Percentiles rank a stretch among this genome's conserved stretches.
phyloP scores from a whole-genome alignment of 495 filamentous ascomycete genomes.

The Lophiostoma macrostomum region DNA sequence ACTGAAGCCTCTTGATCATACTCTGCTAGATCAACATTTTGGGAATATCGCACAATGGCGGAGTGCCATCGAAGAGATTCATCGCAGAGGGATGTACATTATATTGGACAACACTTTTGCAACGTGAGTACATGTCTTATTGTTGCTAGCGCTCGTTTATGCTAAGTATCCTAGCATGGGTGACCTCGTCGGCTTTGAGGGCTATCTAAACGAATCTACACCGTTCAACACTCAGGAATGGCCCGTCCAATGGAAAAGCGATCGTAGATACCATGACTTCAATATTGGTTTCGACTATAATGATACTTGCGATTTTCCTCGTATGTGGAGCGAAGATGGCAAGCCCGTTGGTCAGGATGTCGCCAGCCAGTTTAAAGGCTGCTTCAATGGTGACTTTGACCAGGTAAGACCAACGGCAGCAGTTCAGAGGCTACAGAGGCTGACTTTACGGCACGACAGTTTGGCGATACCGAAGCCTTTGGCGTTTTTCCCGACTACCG shows the following conservation, averaged over 20 bases:
- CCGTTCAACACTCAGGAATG: slow-evolving; percentile 46
- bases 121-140: slow-evolving; percentile 62
- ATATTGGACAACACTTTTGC: slow-evolving; percentile 70
- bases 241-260: slow-evolving; percentile 45
- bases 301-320: slow-evolving; percentile 58
- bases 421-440: neutral
- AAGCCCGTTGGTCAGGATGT: slow-evolving; percentile 45
- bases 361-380: slow-evolving; percentile 52
- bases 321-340: slow-evolving; percentile 66
- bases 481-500: slow-evolving; percentile 67
- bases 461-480: slow-evolving; percentile 66
- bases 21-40: slow-evolving; percentile 66
- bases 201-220: slow-evolving; percentile 45
- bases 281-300: slow-evolving; percentile 57
- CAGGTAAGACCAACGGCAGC: slow-evolving; percentile 30
- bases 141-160: too few relatives aligned
- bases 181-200: slow-evolving; percentile 49
- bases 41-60: slow-evolving; percentile 64
- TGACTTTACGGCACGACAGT: slow-evolving; percentile 42
- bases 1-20: slow-evolving; percentile 58
- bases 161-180: too few relatives aligned
- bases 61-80: slow-evolving; percentile 58
- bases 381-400: slow-evolving; percentile 69
- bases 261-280: slow-evolving; percentile 55
- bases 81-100: slow-evolving; percentile 70